These are phyloP conservation scores for Sesbania bispinosa DNA, from an alignment of 306 rosid species.

Conservation along the genomic window DNA sequence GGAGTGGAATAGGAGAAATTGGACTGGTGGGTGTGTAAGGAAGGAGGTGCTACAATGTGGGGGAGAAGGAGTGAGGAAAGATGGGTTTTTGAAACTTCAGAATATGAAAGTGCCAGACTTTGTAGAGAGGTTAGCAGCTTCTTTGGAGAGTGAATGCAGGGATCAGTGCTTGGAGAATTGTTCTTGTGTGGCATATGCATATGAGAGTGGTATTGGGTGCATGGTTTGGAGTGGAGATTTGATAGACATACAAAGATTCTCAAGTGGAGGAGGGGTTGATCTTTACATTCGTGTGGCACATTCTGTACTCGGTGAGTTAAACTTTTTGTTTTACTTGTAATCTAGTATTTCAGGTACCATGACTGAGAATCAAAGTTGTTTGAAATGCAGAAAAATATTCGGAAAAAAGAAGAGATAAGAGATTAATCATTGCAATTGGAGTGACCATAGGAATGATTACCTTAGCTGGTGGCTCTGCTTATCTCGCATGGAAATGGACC, in stretches of 20 bases:
- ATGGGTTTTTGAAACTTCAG: no score
- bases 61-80: not conserved
- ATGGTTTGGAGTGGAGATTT: slow-evolving; percentile 7
- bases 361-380: not conserved
- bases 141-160: not conserved
- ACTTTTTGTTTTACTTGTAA: not conserved
- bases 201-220: slow-evolving; percentile 22
- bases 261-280: slow-evolving; percentile 5
- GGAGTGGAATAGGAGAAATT: slow-evolving; percentile 26
- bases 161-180: not conserved
- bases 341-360: not conserved
- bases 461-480: not conserved
- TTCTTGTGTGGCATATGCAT: slow-evolving; percentile 22
- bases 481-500: not conserved
- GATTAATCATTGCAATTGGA: not conserved
- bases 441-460: not conserved
- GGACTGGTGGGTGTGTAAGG: slow-evolving; percentile 40
- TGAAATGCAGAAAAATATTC: slow-evolving; percentile 1
- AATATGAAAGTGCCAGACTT: no score
- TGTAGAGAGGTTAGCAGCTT: not conserved
- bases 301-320: slow-evolving; percentile 39
- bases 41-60: not conserved
- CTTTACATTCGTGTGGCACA: slow-evolving; percentile 16
- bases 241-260: not conserved
- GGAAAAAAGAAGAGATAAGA: not conserved